Evolutionary conservation across 257 asterid species (phyloP).

Genomic region (Solanum virginianum): DNA sequence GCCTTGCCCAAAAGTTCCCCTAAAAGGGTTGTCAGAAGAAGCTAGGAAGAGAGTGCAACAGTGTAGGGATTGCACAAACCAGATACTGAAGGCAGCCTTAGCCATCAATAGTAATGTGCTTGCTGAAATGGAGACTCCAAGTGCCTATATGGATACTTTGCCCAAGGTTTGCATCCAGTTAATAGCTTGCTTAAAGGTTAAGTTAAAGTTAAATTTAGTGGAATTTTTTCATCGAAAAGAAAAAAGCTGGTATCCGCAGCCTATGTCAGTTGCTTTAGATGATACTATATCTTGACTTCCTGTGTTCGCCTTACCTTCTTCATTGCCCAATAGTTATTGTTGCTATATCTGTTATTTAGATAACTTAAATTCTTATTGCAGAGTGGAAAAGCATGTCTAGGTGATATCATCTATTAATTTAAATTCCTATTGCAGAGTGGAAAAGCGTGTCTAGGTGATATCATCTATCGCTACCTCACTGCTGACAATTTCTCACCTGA

Average conservation of each 20-base stretch:
- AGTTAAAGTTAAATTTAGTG: neutral
- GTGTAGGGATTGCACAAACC: constrained; percentile 90
- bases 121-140: constrained; percentile 88
- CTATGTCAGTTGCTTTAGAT: neutral
- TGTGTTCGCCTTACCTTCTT: neutral
- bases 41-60: constrained; percentile 87
- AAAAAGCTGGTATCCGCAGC: neutral
- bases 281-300: neutral
- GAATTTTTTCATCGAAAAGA: neutral
- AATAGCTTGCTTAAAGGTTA: neutral
- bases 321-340: neutral
- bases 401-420: constrained; percentile 79
- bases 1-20: constrained; percentile 90
- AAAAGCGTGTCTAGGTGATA: constrained; percentile 77
- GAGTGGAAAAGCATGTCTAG: constrained; percentile 83
- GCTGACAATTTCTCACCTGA: constrained; percentile 90
- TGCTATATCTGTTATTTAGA: neutral
- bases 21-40: constrained; percentile 71
- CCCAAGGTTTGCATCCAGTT: constrained; percentile 61
- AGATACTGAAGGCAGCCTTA: constrained; percentile 90
- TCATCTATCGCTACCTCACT: constrained; percentile 67
- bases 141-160: constrained; percentile 63
- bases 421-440: too few relatives aligned
- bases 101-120: constrained; percentile 87
- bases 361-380: constrained; percentile 18